Evolutionary conservation across 1,284 basidiomycete genomes (phyloP).

Genomic region (Sporisorium exsertum): DNA sequence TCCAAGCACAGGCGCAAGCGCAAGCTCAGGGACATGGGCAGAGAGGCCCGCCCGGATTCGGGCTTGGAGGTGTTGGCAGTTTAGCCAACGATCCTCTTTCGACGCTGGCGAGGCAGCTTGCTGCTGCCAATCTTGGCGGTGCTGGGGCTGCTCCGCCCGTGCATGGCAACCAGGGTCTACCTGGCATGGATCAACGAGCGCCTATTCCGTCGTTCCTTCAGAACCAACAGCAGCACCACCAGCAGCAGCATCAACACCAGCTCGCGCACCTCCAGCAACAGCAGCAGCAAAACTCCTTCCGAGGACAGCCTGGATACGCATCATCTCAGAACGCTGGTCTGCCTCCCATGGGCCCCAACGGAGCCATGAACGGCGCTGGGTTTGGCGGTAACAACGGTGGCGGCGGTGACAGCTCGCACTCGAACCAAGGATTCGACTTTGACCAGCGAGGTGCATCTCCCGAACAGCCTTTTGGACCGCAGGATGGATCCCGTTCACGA

Average conservation of each 20-base stretch:
- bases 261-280: conserved; percentile 12
- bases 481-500: conserved; percentile 8
- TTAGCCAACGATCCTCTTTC: conserved; percentile 49
- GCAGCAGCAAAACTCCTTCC: conserved; percentile 18
- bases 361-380: conserved; percentile 7
- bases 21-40: conserved; percentile 32
- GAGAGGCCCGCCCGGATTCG: conserved; percentile 22
- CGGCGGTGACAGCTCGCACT: conserved; percentile 27
- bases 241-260: conserved; percentile 12
- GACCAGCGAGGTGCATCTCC: conserved; percentile 9
- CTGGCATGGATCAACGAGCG: conserved; percentile 24
- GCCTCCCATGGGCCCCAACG: conserved; percentile 16
- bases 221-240: conserved; percentile 34
- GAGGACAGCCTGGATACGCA: conserved; percentile 9
- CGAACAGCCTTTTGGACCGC: conserved; percentile 3
- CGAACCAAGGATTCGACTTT: conserved; percentile 30
- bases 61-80: conserved; percentile 5
- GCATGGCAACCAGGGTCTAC: conserved; percentile 8
- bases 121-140: conserved; percentile 36
- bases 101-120: conserved; percentile 49
- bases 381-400: conserved; percentile 5
- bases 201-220: conserved; percentile 36
- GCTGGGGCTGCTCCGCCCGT: conserved; percentile 3
- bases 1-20: conserved; percentile 41
- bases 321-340: conserved; percentile 14